Percentiles rank a stretch among this genome's conserved stretches.
phyloP scores from a whole-genome alignment of 179 eudicot species.

The Spinacia oleracea region DNA sequence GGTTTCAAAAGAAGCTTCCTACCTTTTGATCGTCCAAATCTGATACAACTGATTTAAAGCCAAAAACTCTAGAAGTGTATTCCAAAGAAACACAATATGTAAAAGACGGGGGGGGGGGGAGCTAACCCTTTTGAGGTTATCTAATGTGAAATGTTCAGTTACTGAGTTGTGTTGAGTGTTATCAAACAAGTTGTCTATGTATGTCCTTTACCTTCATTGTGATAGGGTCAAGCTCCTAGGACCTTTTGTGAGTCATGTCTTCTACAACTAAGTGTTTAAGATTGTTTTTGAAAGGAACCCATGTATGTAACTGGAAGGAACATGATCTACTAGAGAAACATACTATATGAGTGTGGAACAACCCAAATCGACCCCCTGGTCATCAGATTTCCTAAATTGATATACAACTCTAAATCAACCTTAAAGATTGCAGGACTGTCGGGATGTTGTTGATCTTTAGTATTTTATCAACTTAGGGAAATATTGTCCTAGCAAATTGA shows the following conservation, averaged over 20 bases:
- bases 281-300: too few species aligned
- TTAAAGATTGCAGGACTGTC: not conserved
- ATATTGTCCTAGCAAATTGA: not conserved
- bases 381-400: not conserved
- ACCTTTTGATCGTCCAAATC: not conserved
- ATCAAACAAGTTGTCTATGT: too few species aligned
- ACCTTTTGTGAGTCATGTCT: too few species aligned
- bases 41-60: not conserved
- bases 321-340: too few species aligned
- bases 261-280: too few species aligned
- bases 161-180: too few species aligned
- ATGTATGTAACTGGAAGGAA: too few species aligned
- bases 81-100: not conserved
- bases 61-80: not conserved
- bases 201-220: too few species aligned
- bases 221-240: too few species aligned
- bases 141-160: too few species aligned
- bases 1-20: not conserved
- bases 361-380: not conserved
- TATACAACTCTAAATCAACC: not conserved
- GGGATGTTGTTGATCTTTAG: not conserved
- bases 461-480: not conserved
- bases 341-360: not conserved
- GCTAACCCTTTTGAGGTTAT: too few species aligned
- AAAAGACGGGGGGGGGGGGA: too few species aligned